These are phyloP conservation scores for Pleurotus platypus DNA, from an alignment of 768 basidiomycete genomes.

Conservation along the genomic window DNA sequence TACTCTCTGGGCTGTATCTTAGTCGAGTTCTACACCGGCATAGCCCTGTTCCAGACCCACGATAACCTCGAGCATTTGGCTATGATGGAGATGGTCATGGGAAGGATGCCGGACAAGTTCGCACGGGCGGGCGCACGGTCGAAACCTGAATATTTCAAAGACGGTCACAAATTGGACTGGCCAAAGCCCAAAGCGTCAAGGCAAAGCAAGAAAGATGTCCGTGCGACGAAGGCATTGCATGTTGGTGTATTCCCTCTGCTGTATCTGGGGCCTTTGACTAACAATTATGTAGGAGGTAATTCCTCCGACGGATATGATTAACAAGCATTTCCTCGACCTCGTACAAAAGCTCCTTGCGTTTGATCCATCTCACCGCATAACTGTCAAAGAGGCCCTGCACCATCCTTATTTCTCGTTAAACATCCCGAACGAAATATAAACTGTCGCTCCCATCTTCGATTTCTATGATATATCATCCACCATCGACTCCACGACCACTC, in stretches of 20 bases:
- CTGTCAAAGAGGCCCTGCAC: constrained; percentile 81
- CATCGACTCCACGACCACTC: background rate
- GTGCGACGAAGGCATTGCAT: constrained; percentile 72
- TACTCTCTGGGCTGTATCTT: constrained; percentile 98
- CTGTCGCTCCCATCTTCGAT: constrained; percentile 1
- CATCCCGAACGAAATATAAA: constrained; percentile 67
- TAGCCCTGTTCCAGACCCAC: constrained; percentile 98
- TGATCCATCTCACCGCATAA: constrained; percentile 85
- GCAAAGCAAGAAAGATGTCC: constrained; percentile 93
- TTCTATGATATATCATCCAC: background rate
- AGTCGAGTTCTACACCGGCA: constrained; percentile 96
- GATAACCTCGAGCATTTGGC: constrained; percentile 98
- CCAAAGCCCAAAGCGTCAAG: constrained; percentile 84
- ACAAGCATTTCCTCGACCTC: constrained; percentile 81
- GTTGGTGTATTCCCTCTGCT: constrained; percentile 40
- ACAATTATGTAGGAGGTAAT: constrained; percentile 68
- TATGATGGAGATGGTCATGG: constrained; percentile 99
- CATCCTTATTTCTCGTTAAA: constrained; percentile 81
- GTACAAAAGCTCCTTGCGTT: constrained; percentile 85
- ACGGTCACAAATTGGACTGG: constrained; percentile 83
- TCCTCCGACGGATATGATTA: constrained; percentile 67
- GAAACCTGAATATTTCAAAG: constrained; percentile 94
- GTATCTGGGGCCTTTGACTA: constrained; percentile 6
- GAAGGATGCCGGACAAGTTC: constrained; percentile 91
- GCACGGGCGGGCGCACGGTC: constrained; percentile 68